phyloP scores from a whole-genome alignment of 257 asterid species.

The Gynochthodes officinalis region DNA sequence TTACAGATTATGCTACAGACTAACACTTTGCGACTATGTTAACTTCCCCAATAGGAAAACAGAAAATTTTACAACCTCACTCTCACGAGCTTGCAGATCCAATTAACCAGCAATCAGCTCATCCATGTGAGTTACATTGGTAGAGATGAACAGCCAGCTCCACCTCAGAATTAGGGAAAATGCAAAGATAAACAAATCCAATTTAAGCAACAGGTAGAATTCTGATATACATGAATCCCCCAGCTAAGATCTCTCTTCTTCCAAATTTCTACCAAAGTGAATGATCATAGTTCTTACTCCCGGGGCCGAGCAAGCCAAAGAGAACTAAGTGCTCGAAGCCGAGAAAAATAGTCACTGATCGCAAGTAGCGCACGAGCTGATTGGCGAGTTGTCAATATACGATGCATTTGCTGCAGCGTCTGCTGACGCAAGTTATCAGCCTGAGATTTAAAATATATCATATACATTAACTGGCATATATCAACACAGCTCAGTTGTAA shows the following conservation, averaged over 20 bases:
- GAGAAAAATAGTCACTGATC: conserved; percentile 81
- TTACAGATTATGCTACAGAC: conserved; percentile 11
- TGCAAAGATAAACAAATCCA: background rate
- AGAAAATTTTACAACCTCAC: conserved; percentile 4
- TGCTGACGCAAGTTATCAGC: conserved; percentile 93
- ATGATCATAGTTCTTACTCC: conserved; percentile 35
- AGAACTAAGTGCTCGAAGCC: conserved; percentile 90
- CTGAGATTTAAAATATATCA: conserved; percentile 35
- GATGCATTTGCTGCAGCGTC: conserved; percentile 90
- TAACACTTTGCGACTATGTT: conserved; percentile 11
- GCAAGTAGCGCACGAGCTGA: conserved; percentile 95
- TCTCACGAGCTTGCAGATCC: conserved; percentile 7
- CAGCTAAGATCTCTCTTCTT: conserved; percentile 11
- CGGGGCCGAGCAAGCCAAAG: conserved; percentile 97
- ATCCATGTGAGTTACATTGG: background rate
- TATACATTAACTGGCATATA: no score
- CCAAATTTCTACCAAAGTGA: background rate
- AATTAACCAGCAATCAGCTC: background rate
- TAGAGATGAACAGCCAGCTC: background rate
- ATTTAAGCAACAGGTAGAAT: conserved; percentile 1
- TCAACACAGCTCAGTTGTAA: background rate
- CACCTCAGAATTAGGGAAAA: background rate
- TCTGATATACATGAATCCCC: conserved; percentile 9
- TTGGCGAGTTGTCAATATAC: conserved; percentile 81
- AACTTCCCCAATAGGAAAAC: conserved; percentile 2